These are phyloP conservation scores for Xylaria sp. DNA, from an alignment of 2,329 filamentous ascomycete genomes.

Conservation along the genomic window DNA sequence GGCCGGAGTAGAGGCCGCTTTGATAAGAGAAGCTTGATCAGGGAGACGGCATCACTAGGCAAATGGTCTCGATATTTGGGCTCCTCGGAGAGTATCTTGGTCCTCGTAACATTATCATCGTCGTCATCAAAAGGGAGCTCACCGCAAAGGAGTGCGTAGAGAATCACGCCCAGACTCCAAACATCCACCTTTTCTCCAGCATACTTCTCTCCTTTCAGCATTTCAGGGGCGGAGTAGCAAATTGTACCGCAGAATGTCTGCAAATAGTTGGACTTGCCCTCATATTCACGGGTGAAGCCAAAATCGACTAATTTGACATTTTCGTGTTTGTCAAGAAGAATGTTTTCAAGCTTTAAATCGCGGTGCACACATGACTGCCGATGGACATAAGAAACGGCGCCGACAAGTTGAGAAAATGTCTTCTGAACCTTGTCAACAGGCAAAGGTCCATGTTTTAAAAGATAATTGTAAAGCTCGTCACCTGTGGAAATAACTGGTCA, in stretches of 20 bases:
- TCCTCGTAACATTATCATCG: conserved; percentile 86
- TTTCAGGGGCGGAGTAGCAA: conserved; percentile 97
- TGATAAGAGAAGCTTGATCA: conserved; percentile 84
- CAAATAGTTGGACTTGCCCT: conserved; percentile 91
- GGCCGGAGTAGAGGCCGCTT: conserved; percentile 89
- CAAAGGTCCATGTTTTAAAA: conserved; percentile 86
- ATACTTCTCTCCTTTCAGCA: conserved; percentile 98
- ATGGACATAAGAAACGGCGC: conserved; percentile 94
- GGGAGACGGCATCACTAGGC: conserved; percentile 77
- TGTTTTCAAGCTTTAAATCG: conserved; percentile 96
- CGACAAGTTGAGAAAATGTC: conserved; percentile 95
- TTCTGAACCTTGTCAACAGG: conserved; percentile 88
- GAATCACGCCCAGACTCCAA: conserved; percentile 87
- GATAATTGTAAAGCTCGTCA: conserved; percentile 96
- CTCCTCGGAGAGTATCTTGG: conserved; percentile 84
- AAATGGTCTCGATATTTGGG: conserved; percentile 86
- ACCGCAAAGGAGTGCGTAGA: conserved; percentile 83
- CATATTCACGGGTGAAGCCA: conserved; percentile 97
- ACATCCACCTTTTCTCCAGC: conserved; percentile 98
- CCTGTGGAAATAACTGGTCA: conserved; percentile 62
- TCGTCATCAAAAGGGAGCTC: conserved; percentile 97
- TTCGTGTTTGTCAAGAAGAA: conserved; percentile 93
- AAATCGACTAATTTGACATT: conserved; percentile 99
- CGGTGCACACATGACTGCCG: conserved; percentile 95
- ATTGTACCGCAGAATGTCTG: conserved; percentile 98